phyloP scores from a whole-genome alignment of 106 monocot species.

The Ottelia alismoides region DNA sequence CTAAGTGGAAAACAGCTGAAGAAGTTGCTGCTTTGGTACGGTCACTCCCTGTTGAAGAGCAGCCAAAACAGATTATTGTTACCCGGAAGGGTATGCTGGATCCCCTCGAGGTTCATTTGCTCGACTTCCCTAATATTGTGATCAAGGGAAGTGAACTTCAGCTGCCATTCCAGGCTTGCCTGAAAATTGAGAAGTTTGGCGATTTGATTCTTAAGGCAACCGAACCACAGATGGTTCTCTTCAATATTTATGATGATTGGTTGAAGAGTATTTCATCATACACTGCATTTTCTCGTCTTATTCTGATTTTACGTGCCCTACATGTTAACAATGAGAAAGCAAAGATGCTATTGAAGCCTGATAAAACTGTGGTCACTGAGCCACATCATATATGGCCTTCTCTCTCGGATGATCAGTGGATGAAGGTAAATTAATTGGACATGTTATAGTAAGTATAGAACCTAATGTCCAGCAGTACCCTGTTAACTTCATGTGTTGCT shows the following conservation, averaged over 20 bases:
- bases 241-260: constrained; percentile 99
- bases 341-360: constrained; percentile 97
- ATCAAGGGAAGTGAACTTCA: constrained; percentile 99
- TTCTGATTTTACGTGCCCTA: constrained; percentile 84
- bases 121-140: constrained; percentile 98
- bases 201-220: constrained; percentile 98
- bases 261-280: constrained; percentile 96
- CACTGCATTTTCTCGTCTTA: constrained; percentile 95
- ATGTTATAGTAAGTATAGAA: no score
- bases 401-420: constrained; percentile 95
- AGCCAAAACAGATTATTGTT: constrained; percentile 99
- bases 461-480: no score
- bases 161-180: constrained; percentile 97
- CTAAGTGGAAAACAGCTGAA: constrained; percentile 99
- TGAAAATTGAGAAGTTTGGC: constrained; percentile 99
- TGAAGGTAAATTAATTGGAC: constrained; percentile 39
- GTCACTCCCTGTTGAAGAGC: constrained; percentile 95
- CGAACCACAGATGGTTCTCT: constrained; percentile 99
- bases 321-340: constrained; percentile 99
- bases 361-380: constrained; percentile 89
- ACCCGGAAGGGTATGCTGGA: constrained; percentile 99
- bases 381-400: constrained; percentile 98
- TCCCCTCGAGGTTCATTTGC: constrained; percentile 95
- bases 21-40: constrained; percentile 97
- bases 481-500: no score